Evolutionary conservation across 257 asterid genomes (phyloP), one percentile per base, ranked within the genome.

Genomic region (Anisodus acutangulus): DNA sequence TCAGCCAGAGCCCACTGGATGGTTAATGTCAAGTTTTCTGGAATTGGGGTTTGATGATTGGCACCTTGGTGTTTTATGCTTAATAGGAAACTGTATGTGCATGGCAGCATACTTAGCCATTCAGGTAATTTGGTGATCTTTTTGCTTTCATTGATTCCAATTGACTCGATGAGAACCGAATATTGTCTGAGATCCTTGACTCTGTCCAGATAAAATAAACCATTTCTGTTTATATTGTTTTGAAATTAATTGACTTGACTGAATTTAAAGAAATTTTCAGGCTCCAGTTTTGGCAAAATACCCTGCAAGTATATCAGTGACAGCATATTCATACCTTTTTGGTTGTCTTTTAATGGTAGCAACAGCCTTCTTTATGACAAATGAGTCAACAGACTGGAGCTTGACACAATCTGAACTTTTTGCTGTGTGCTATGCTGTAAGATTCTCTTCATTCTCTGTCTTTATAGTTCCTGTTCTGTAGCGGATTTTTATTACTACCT

Each of bases 81-180:
- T 97, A 76, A 90, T 95, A 79, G 99, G 98, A 85, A 95, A 97
- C 89, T 97, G 99, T 88, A 93, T 97, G 93, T 93, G 98, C 88
- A 90, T 95, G 98, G 97, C 98, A 41, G 89, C 97, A 67, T 97
- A 91, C 90, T 89, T 97, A 68, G 93, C 98, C 79, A 88, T 95
- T 91, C 99, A 95, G 97, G 99, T 97, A 91, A 60, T 80, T 11
- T 70, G 47, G 37, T 53, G 12, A 26, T 49, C 0, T 76, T 22
- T 3, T 76, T 53, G 45, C 26, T 26, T 76, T 74, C 45, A 47
- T 72, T 72, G 80, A 47, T 72, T 47, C 16, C 59, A 47, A 6
- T 19, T 19, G 43, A 49, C 80, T 74, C 12, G 11, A 49, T 11
- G 43, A 74, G 10, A 49, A 49, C n/a, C 9, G 47, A 10, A 45